Evolutionary conservation across 2,329 filamentous ascomycete genomes (phyloP).

Genomic region (Paecilomyces variotii): DNA sequence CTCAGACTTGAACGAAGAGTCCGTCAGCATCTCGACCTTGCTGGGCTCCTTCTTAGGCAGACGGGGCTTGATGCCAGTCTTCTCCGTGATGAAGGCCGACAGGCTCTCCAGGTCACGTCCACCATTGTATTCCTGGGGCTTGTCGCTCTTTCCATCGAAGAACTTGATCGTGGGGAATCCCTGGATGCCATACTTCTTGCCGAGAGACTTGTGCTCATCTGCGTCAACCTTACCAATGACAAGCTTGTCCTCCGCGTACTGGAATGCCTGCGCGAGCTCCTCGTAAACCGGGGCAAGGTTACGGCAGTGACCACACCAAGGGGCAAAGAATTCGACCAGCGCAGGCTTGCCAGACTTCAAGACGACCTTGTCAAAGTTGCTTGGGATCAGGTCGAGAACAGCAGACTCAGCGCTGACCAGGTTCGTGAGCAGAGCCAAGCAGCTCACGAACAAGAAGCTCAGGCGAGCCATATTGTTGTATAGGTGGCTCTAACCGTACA

Average conservation of each 20-base stretch:
- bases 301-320: slow-evolving; percentile 99
- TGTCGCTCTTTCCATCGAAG: slow-evolving; percentile 91
- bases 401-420: slow-evolving; percentile 63
- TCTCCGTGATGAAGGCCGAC: slow-evolving; percentile 70
- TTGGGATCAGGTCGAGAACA: slow-evolving; percentile 80
- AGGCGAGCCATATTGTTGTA: slow-evolving; percentile 37
- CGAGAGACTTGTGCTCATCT: slow-evolving; percentile 75
- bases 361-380: slow-evolving; percentile 87
- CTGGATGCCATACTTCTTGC: slow-evolving; percentile 78
- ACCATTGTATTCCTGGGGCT: slow-evolving; percentile 75
- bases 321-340: slow-evolving; percentile 95
- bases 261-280: slow-evolving; percentile 70
- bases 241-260: slow-evolving; percentile 65
- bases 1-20: slow-evolving; percentile 65
- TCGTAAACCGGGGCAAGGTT: slow-evolving; percentile 91
- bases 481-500: background rate
- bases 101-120: slow-evolving; percentile 84
- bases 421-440: slow-evolving; percentile 40
- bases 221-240: slow-evolving; percentile 95
- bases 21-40: slow-evolving; percentile 70
- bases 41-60: slow-evolving; percentile 55
- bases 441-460: slow-evolving; percentile 38
- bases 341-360: slow-evolving; percentile 89
- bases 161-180: slow-evolving; percentile 97
- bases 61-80: slow-evolving; percentile 77